Evolutionary conservation across 768 basidiomycete genomes (phyloP), one percentile per base, ranked within the genome.

Genomic region (Pleurotus pulmonarius): DNA sequence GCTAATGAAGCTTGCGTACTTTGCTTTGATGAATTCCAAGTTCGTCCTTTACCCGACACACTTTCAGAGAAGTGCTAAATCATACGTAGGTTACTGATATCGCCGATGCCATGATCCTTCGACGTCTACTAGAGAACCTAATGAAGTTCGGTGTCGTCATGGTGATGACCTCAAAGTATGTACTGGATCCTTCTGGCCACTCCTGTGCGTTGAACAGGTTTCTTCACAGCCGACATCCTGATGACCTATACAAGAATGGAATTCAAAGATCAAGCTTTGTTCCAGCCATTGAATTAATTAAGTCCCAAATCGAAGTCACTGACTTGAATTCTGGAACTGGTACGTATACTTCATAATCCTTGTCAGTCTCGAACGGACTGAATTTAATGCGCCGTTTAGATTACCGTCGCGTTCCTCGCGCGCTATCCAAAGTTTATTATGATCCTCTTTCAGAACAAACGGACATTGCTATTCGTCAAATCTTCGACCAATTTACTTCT

Each of bases 1-100:
- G 96, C 94, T 2, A 80, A 80, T 46, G 87, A 97, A 58, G 90
- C 92, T 6, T 83, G 79, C 58, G 82, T 99, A 1, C 73, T 99
- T 43, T 98, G 96, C 67, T 97, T 99, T 66, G 96, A 99, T 66
- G 96, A 99, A 75, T 98, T 98, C 66, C 96, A 98, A 82, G 94
- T 91, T 67, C 63, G 75, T 58, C 58, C 59, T 46, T 40, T 38
- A 37, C 39, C n/a, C 16, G 15, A 3, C 9, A 15, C 22, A 20
- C 37, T 34, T 9, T 9, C 3, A 11, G 11, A 34, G 29, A 34
- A 34, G 29, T 34, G 34, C 24, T 25, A 29, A 46, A 63, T 40
- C 9, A 26, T 43, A 22, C 53, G 45, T 63, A 91, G 88, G 91
- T 97, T 5, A 98, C 96, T 13, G 96, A 98, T 71, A 98, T 98